Percentiles rank a stretch among this genome's conserved stretches.
These are phyloP conservation scores for Colletotrichum filicis DNA, from an alignment of 2,329 filamentous ascomycete species.

Conservation along the genomic window DNA sequence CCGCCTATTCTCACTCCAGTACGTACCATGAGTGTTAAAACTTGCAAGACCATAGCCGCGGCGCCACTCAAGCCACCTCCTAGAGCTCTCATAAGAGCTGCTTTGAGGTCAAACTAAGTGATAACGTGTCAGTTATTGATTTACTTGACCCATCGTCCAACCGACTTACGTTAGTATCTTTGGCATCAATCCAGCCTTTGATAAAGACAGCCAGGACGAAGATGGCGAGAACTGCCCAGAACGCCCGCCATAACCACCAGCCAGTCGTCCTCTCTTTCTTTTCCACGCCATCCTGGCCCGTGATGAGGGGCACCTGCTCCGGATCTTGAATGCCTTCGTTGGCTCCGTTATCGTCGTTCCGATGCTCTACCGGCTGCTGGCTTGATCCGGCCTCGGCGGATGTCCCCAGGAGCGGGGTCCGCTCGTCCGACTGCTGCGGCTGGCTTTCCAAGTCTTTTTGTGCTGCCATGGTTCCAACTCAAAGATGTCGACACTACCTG, in stretches of 20 bases:
- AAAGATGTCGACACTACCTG: background rate
- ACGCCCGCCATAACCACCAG: conserved; percentile 48
- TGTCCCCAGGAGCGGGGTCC: conserved; percentile 39
- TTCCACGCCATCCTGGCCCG: conserved; percentile 7
- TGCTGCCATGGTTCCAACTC: conserved; percentile 14
- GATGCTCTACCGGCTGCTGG: conserved; percentile 2
- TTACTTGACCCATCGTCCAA: background rate
- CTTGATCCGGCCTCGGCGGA: conserved; percentile 10
- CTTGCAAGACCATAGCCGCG: conserved; percentile 60
- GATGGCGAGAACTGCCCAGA: conserved; percentile 47
- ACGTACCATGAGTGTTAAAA: conserved; percentile 57
- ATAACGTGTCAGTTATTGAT: background rate
- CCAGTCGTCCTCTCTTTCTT: conserved; percentile 28
- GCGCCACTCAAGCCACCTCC: conserved; percentile 59
- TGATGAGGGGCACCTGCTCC: conserved; percentile 26
- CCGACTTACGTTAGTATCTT: conserved; percentile 51
- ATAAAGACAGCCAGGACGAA: conserved; percentile 51
- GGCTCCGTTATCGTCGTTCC: conserved; percentile 13
- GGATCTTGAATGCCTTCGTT: conserved; percentile 8
- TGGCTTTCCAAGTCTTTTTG: conserved; percentile 21
- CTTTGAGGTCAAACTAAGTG: conserved; percentile 54
- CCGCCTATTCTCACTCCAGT: rapidly evolving
- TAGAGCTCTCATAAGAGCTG: conserved; percentile 56
- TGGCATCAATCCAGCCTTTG: conserved; percentile 57
- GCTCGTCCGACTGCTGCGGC: conserved; percentile 27